Base-by-base conservation (phyloP, 129 eudicot genomes). In the Flaveria bidentis region DNA sequence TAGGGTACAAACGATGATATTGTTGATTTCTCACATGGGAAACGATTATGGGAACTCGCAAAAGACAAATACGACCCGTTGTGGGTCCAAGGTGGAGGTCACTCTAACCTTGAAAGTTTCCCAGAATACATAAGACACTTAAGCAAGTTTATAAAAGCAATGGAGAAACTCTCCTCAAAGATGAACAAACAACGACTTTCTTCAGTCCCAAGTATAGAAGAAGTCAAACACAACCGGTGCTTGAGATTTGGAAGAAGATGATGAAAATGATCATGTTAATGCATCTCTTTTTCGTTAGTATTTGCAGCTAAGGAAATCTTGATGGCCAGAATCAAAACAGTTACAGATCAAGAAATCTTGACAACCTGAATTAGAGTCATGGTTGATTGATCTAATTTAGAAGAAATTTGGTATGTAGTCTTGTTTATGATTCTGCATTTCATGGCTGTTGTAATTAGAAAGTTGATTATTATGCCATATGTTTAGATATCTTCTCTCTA, bases 71-170 rank as follows among this genome's bases (percentile, higher is more conserved):
- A 91, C 50, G 97, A 94, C 66, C 98, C 97, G 9, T 80, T 94
- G 71, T 94, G 98, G 98, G 97, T 94, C 53, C 73, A 94, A 78
- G 98, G 97, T 10, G 98, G 97, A 67, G 97, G 97, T 5, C 98
- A 94, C 72, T 94, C 97, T 73, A 94, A 94, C 76, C 91, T 94
- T 25, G 98, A 94, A 82, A 91, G 92, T 20, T 94, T 82, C 39
- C 98, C 97, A 0, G 98, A 91, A 81, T 94, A 94, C 81, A 89
- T 94, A 60, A 87, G 77, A 82, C 97, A 94, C 75, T 68, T 94
- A 73, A 86, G 96, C 66, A 91, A 86, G 72, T 91, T 91, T 66
- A 76, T 92, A 67, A 88, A 76, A 50, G 88, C 96, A 49, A 93
- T 93, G 98, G 98, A 93, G 81, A 90, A 90, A 71, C 88, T 78